phyloP scores from a whole-genome alignment of 2,329 filamentous ascomycete species.

The Hypoxylon sp. region DNA sequence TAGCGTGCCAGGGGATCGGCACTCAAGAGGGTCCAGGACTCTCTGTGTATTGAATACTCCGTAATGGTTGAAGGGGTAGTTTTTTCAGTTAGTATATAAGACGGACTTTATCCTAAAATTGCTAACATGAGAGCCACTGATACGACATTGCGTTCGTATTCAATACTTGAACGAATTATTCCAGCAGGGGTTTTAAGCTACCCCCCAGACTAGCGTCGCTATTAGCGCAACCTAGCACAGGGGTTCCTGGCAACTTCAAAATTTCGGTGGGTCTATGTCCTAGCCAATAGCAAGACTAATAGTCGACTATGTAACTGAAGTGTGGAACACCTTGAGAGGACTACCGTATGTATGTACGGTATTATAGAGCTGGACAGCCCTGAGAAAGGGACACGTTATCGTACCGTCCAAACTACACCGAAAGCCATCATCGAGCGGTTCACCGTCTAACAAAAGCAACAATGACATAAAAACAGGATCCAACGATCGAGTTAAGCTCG shows the following conservation, averaged over 20 bases:
- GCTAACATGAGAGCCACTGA: conserved; percentile 17
- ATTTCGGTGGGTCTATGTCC: conserved; percentile 46
- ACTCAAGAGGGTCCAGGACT: conserved; percentile 24
- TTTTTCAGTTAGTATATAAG: conserved; percentile 31
- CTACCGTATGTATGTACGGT: not conserved
- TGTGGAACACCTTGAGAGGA: conserved; percentile 35
- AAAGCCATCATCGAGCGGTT: conserved; percentile 29
- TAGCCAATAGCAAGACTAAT: conserved; percentile 43
- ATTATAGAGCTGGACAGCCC: conserved; percentile 13
- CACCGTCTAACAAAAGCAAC: conserved; percentile 32
- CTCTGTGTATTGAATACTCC: conserved; percentile 29
- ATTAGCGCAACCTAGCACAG: conserved; percentile 42
- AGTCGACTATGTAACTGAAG: conserved; percentile 10
- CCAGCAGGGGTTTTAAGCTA: conserved; percentile 36
- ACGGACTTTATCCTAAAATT: conserved; percentile 6
- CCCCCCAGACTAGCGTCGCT: conserved; percentile 41
- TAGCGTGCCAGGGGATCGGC: conserved; percentile 41
- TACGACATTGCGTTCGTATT: conserved; percentile 23
- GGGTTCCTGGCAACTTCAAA: conserved; percentile 45
- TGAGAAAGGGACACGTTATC: conserved; percentile 31
- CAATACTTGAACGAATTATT: conserved; percentile 22
- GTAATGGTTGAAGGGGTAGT: conserved; percentile 10
- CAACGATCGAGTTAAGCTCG: conserved; percentile 33
- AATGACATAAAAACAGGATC: conserved; percentile 16
- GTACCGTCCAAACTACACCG: conserved; percentile 28